Evolutionary conservation across 2,329 filamentous ascomycete genomes (phyloP), one percentile per base, ranked within the genome.

Genomic region (Simplicillium sp.): DNA sequence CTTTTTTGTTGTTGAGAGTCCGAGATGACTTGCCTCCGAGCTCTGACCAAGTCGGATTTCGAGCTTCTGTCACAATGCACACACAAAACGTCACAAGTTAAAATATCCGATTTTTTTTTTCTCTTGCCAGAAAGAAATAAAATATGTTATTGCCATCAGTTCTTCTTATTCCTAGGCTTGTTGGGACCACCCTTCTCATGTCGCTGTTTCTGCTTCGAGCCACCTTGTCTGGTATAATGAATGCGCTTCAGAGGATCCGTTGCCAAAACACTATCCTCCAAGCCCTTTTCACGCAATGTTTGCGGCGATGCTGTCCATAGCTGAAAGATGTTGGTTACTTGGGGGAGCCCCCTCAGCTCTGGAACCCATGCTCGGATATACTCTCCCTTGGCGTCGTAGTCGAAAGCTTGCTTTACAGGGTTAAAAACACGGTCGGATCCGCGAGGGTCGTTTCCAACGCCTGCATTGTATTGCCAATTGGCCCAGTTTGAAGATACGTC

Each of bases 391-490:
- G 71, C 70, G 54, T 90, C 85, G 53, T 90, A 89, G 47, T 88
- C 83, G 34, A 84, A 75, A 0, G 79, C 82, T 56, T 90, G 85
- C 57, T 89, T 89, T 37, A 90, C 77, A 0, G 84, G 84, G 52
- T 90, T 90, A 67, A 89, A 89, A 12, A 84, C 75, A n/a, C 85
- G 68, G 0, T 75, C 75, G 6, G 82, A 75, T 7, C 80, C 78
- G 16, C 84, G 66, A 0, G 84, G 85, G 49, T 90, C 84, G 48
- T 88, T 89, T 7, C 86, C 85, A 0, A 90, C 83, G 0, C 85
- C 85, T 0, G 84, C 73, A 1, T 85, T 76, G 46, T 90, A 90
- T 57, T 88, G 84, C 85, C 84, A 89, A 51, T 87, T 88, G 9
- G 79, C 79, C 84, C 84, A 90, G 49, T 89, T 89, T 44, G 73